These are phyloP conservation scores for Trichoderma erinaceum DNA, from an alignment of 495 filamentous ascomycete species.

Conservation along the genomic window DNA sequence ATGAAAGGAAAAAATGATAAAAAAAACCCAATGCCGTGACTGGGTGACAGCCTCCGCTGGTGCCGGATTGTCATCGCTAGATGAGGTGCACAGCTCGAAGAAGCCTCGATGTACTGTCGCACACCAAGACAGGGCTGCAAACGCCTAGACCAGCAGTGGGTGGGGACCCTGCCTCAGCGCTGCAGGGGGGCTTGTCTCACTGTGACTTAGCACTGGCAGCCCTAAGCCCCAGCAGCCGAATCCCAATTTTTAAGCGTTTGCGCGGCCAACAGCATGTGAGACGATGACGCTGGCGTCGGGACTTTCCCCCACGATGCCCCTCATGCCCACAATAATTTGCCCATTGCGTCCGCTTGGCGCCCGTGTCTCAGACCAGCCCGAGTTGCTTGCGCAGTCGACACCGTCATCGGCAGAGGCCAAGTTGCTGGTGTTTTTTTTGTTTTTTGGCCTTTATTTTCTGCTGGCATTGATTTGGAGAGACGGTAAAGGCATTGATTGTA, in stretches of 20 bases:
- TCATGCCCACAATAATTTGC: constrained; percentile 6
- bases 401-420: constrained; percentile 1
- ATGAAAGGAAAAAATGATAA: background rate
- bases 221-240: background rate
- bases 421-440: background rate
- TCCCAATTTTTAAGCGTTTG: constrained; percentile 13
- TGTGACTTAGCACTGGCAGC: constrained; percentile 9
- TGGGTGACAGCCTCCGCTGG: background rate
- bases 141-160: background rate
- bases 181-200: constrained; percentile 10
- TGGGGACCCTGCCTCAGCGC: background rate
- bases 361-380: background rate
- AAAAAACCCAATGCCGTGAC: background rate
- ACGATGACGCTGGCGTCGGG: constrained; percentile 11
- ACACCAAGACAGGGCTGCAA: background rate
- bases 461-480: no score
- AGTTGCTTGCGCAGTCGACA: background rate
- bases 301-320: constrained; percentile 13
- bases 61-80: constrained; percentile 1
- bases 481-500: no score
- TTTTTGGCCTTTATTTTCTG: constrained; percentile 2
- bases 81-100: background rate
- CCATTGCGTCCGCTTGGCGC: constrained; percentile 11
- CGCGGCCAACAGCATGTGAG: constrained; percentile 12
- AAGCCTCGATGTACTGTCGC: background rate